Base-by-base conservation (phyloP, 1,139 yeast genomes). In the Geotrichum reessii region DNA sequence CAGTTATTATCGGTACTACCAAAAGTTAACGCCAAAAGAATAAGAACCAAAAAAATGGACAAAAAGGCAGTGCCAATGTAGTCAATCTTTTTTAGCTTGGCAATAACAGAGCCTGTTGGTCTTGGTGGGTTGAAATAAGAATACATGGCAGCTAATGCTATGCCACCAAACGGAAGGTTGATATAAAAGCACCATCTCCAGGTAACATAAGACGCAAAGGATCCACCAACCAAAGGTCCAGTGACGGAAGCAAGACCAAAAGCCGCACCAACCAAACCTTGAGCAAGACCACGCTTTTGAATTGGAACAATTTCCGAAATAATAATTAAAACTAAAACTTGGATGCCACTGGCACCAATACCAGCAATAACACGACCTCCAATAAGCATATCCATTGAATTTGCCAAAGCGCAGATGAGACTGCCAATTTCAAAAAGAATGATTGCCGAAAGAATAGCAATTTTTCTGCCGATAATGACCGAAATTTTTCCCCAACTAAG, bases 101-200 rank as follows among this genome's bases (percentile, higher is more conserved):
- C 72, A 47, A 66, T 66, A 51, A 79, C 62, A 50, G 73, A 69
- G 3, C 81, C 81, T 44, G 69, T 69, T 1, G 82, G 76, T 50
- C 64, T 73, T 14, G 85, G 86, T 17, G 90, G 87, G 28, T 79
- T 75, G 71, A 83, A 84, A n/a, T 80, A 76, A 51, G 76, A 65
- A 7, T 75, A 60, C 54, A 86, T 74, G 22, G 80, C 67, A 0
- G 72, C 68, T 19, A 79, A 71, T 0, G 87, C 84, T 3, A 78
- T 62, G 0, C 86, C 90, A 19, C 88, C 87, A 53, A 85, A 73
- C 4, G 92, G 90, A 60, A 87, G 71, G 68, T 86, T 86, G 65
- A 87, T 78, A 70, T 83, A 87, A 69, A 86, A 87, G 65, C 89
- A 83, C 92, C 92, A 86, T 69, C 93, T 77, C 93, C 93, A 87